A percentile compares a stretch with the other conserved stretches of the same genome.
Conservation (phyloP, 345 rosid genomes). For the Salix suchowensis region DNA sequence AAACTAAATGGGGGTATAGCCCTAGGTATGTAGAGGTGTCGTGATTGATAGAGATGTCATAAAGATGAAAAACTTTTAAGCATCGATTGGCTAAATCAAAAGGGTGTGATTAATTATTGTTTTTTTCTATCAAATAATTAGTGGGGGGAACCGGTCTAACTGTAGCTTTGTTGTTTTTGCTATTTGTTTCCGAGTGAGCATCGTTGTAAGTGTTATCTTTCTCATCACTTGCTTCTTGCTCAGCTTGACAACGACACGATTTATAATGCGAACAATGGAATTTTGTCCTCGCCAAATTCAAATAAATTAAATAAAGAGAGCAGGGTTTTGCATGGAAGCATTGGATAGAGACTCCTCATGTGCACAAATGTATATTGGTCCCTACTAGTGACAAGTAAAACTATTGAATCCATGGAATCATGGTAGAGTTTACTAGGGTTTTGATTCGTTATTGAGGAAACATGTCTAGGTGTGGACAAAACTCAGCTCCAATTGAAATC, state of each 20-base stretch:
- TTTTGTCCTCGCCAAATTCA: slow-evolving; percentile 17
- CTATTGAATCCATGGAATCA: slow-evolving; percentile 10
- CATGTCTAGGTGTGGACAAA: neutral
- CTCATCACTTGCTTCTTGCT: slow-evolving; percentile 17
- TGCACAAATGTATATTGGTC: slow-evolving; percentile 10
- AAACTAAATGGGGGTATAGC: slow-evolving; percentile 1
- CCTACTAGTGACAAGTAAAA: slow-evolving; percentile 13
- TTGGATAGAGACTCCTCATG: slow-evolving; percentile 22
- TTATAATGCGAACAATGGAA: slow-evolving; percentile 19
- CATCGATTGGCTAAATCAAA: slow-evolving; percentile 9
- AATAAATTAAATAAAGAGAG: neutral
- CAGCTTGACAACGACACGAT: slow-evolving; percentile 20
- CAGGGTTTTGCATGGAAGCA: slow-evolving; percentile 8
- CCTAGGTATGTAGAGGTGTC: neutral
- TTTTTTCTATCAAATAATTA: neutral
- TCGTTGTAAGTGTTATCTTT: slow-evolving; percentile 2
- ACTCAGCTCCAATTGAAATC: neutral
- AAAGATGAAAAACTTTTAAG: slow-evolving; percentile 5
- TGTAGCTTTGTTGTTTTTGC: slow-evolving; percentile 20
- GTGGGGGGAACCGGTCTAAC: neutral
- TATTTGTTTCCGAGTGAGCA: slow-evolving; percentile 8
- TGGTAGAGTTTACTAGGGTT: slow-evolving; percentile 2
- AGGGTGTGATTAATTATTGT: neutral
- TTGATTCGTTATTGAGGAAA: neutral
- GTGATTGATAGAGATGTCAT: neutral